phyloP scores from a whole-genome alignment of 2,329 filamentous ascomycete species.

The Penicillium occitanis region DNA sequence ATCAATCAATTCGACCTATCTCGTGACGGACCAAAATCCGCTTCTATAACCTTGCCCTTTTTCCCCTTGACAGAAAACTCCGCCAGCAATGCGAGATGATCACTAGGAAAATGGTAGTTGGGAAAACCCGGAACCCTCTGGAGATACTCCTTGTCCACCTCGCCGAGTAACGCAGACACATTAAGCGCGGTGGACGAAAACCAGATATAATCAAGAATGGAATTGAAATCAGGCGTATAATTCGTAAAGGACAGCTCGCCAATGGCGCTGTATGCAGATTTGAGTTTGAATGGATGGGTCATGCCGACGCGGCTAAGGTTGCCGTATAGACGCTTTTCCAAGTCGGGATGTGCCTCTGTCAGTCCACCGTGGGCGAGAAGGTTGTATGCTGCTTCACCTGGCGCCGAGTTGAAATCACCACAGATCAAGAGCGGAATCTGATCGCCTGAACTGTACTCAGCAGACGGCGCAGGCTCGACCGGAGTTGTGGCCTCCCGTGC shows the following conservation, averaged over 20 bases:
- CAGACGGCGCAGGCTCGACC: constrained; percentile 70
- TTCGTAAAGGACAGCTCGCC: constrained; percentile 92
- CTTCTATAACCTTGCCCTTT: constrained; percentile 71
- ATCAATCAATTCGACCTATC: constrained; percentile 31
- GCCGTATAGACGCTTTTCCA: constrained; percentile 80
- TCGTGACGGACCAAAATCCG: constrained; percentile 59
- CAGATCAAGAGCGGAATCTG: constrained; percentile 90
- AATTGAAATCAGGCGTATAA: constrained; percentile 89
- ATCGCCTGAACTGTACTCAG: constrained; percentile 80
- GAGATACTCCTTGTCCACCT: constrained; percentile 81
- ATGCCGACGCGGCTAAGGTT: constrained; percentile 92
- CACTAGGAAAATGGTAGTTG: constrained; percentile 90
- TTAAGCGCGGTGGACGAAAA: constrained; percentile 89
- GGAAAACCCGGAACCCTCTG: constrained; percentile 87
- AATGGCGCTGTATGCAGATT: constrained; percentile 82
- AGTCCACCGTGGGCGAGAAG: constrained; percentile 79
- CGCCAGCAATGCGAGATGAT: constrained; percentile 85
- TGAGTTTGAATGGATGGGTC: constrained; percentile 88
- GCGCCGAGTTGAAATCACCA: constrained; percentile 92
- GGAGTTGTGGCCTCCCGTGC: constrained; percentile 46
- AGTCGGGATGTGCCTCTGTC: constrained; percentile 73
- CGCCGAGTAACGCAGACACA: constrained; percentile 78
- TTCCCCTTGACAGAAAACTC: constrained; percentile 86
- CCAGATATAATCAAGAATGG: constrained; percentile 96
- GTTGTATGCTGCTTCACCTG: constrained; percentile 86